Base-by-base conservation (phyloP, 2,329 filamentous ascomycete species). In the Xylaria sp. region DNA sequence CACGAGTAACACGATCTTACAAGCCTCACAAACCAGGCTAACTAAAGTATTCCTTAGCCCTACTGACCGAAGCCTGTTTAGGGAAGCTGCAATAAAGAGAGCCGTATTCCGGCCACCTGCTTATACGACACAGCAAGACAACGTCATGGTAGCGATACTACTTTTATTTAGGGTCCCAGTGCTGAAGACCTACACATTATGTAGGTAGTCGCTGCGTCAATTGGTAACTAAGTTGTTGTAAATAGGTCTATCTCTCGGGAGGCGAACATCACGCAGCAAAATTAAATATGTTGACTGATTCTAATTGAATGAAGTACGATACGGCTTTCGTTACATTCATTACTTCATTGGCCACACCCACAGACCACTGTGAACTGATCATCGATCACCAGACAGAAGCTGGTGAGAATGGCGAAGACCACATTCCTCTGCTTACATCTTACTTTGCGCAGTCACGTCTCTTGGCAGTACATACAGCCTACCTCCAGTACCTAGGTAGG, bases 51-150 rank as follows among this genome's bases (percentile, higher is more conserved):
- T 20, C 15, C 43, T 56, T 56, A 68, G 66, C 67, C 59, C 48
- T 69, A 62, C 51, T 64, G 64, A 69, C 64, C 64, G 64, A 69
- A 28, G 39, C 33, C 64, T 46, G 3, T 8, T 55, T 61, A n/a
- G 48, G 63, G 56, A 56, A 66, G 63, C 36, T 46, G 20, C 33
- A 25, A 43, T 28, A 28, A 28, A 28, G 28, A 25, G 36, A 57
- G 20, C 2, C 25, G 28, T 33, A 31, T 31, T 28, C 23, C 13
- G 18, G 25, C 8, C 25, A 52, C 25, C 13, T 52, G 49, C 49
- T 31, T 52, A 52, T 52, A 55, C 52, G 25, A 20, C n/a, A 20
- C 8, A 20, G 46, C 46, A 49, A 23, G n/a, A 28, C 46, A 49
- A 23, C 10, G 46, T 12, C 46, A 23, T 49, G 3, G 20, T n/a